These are phyloP conservation scores for Prunus mira DNA, from an alignment of 306 rosid species.

Conservation along the genomic window DNA sequence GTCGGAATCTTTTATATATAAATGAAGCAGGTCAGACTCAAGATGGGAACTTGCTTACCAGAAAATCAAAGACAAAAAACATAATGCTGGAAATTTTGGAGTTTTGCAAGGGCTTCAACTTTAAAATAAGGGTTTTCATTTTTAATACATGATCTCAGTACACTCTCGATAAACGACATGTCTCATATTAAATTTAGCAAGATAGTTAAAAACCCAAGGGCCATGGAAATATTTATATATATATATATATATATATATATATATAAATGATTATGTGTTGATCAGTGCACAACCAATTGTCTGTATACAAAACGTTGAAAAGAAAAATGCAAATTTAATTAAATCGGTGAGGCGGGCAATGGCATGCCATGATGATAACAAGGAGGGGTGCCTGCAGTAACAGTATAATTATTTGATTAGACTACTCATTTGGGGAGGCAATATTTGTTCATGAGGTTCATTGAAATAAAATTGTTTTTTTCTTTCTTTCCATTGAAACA, in stretches of 20 bases:
- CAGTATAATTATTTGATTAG: neutral
- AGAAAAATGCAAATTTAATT: too few relatives aligned
- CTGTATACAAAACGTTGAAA: neutral
- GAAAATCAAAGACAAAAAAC: slow-evolving; percentile 20
- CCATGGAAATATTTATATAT: slow-evolving; percentile 4
- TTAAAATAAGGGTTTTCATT: slow-evolving; percentile 3
- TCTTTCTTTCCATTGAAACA: too few relatives aligned
- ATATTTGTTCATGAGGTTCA: neutral
- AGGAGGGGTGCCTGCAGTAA: neutral
- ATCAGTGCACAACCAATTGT: neutral
- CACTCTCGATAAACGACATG: slow-evolving; percentile 1
- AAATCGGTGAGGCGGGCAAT: neutral
- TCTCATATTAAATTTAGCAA: neutral
- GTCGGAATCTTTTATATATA: slow-evolving; percentile 30
- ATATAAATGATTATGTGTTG: neutral
- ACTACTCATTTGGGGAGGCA: neutral
- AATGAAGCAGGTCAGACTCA: slow-evolving; percentile 25
- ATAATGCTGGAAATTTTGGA: slow-evolving; percentile 27
- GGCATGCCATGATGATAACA: neutral
- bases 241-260: neutral
- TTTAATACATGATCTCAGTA: slow-evolving; percentile 6
- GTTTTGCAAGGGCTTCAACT: slow-evolving; percentile 13
- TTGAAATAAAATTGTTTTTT: neutral
- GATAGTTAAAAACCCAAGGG: slow-evolving; percentile 2
- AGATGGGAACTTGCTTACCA: slow-evolving; percentile 25